A percentile compares a stretch with the other conserved stretches of the same genome.
These are phyloP conservation scores for Lachnellula arida DNA, from an alignment of 2,329 filamentous ascomycete genomes.

Conservation along the genomic window DNA sequence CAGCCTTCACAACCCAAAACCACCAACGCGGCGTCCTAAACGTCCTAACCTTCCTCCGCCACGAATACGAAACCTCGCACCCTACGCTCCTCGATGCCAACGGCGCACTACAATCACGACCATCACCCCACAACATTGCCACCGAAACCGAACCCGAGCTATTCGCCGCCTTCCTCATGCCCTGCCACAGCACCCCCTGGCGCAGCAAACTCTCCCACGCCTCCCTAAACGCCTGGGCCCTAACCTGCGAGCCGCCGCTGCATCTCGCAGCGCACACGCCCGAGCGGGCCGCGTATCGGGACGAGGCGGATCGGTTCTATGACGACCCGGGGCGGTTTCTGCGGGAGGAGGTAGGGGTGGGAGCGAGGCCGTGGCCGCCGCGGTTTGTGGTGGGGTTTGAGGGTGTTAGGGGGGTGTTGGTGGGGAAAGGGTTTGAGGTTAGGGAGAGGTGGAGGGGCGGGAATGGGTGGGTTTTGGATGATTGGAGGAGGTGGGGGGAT, in stretches of 20 bases:
- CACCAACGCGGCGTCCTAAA: conserved; percentile 78
- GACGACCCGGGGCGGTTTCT: conserved; percentile 57
- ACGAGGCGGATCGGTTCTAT: conserved; percentile 93
- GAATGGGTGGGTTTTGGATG: conserved; percentile 61
- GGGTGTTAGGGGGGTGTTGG: conserved; percentile 49
- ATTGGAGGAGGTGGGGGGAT: conserved; percentile 50
- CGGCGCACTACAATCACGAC: conserved; percentile 27
- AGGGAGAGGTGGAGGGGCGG: conserved; percentile 50
- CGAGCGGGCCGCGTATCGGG: conserved; percentile 66
- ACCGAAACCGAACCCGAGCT: conserved; percentile 34
- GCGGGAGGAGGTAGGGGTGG: conserved; percentile 23
- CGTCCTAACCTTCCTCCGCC: conserved; percentile 71
- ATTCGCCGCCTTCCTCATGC: conserved; percentile 81
- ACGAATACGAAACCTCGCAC: conserved; percentile 60
- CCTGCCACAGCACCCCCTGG: conserved; percentile 96
- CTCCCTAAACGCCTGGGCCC: conserved; percentile 70
- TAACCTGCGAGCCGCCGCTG: conserved; percentile 87
- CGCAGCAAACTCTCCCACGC: conserved; percentile 79
- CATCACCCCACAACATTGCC: conserved; percentile 12
- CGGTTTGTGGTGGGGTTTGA: conserved; percentile 58
- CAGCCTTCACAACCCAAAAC: conserved; percentile 66
- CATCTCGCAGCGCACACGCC: conserved; percentile 52
- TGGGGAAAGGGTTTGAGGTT: conserved; percentile 39
- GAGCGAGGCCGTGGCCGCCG: conserved; percentile 40
- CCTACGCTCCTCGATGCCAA: conserved; percentile 34